phyloP scores from a whole-genome alignment of 345 rosid genomes.

The Mercurialis annua region DNA sequence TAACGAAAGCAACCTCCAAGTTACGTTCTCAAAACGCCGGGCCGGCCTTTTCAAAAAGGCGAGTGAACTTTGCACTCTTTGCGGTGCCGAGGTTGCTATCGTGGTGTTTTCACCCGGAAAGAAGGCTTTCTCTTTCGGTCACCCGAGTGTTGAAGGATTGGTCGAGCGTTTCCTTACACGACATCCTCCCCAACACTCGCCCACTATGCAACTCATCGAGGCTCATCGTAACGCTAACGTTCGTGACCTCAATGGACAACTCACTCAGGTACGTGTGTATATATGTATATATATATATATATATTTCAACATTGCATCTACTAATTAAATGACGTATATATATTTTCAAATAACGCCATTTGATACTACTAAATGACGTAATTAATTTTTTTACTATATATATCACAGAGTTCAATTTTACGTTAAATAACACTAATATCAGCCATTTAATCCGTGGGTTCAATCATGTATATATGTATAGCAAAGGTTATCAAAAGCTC shows the following conservation, averaged over 20 bases:
- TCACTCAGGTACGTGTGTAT: too few relatives aligned
- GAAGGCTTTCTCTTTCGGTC: constrained; percentile 28
- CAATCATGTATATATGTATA: too few relatives aligned
- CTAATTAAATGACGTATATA: too few relatives aligned
- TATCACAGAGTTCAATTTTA: too few relatives aligned
- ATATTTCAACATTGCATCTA: too few relatives aligned
- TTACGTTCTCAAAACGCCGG: constrained; percentile 26
- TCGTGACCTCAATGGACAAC: constrained; percentile 43
- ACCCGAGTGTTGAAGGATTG: constrained; percentile 16
- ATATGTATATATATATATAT: too few relatives aligned
- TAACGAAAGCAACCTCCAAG: constrained; percentile 31
- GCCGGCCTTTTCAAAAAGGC: constrained; percentile 30
- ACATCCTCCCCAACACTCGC: constrained; percentile 20
- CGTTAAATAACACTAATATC: too few relatives aligned
- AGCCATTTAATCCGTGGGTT: too few relatives aligned
- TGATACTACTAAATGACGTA: too few relatives aligned
- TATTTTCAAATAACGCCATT: too few relatives aligned
- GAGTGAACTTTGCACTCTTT: constrained; percentile 26
- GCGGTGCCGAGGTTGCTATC: constrained; percentile 25
- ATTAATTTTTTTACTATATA: too few relatives aligned
- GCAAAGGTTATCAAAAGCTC: too few relatives aligned
- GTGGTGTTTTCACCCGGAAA: constrained; percentile 27
- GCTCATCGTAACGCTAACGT: constrained; percentile 40
- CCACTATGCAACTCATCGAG: constrained; percentile 39
- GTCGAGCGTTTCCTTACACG: constrained; percentile 24